Base-by-base conservation (phyloP, 352 stramenopile genomes). In the Pseudoperonospora humuli region DNA sequence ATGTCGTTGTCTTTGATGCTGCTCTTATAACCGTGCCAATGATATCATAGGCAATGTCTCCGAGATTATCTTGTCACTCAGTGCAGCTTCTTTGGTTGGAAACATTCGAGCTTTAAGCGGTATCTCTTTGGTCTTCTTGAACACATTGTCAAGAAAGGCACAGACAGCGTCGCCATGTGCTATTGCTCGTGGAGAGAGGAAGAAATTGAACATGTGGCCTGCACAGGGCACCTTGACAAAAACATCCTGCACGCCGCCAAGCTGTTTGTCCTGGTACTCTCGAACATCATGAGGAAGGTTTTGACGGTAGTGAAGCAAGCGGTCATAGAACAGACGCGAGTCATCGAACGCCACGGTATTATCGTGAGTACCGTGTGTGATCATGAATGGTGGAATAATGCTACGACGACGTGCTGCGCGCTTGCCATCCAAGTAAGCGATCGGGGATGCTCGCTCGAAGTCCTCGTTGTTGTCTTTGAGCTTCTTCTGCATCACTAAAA, bases 121-220 rank as follows among this genome's bases (percentile, higher is more conserved):
- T 14, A 67, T 17, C 0, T 63, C 42, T 45, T 60, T 67, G 11
- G 62, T 72, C 40, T 76, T 76, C 17, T 61, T 34, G 24, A 75
- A 70, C 8, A 77, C 46, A 20, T 81, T 66, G n/a, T 68, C 50
- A 11, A 85, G 66, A 36, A 84, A 85, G 3, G 51, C 63, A 19
- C 63, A 74, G 3, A 82, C 68, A 9, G 73, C 70, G 29, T 85
- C 68, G 7, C 54, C 49, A 46, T 76, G 66, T 5, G 70, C 73
- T 10, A 84, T 50, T 7, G 70, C 52, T 37, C 73, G 63, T 14
- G 71, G 73, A 15, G 73, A 84, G 7, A 75, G 20, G 20, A 84
- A 20, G 40, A 70, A 73, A 36, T 83, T 81, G 43, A 85, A 85
- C 54, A 73, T 75, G 61, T 85, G 73, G 20, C 66, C 65, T 7